Evolutionary conservation across 306 rosid genomes (phyloP), one percentile per base, ranked within the genome.

Genomic region (Quillaja saponaria): DNA sequence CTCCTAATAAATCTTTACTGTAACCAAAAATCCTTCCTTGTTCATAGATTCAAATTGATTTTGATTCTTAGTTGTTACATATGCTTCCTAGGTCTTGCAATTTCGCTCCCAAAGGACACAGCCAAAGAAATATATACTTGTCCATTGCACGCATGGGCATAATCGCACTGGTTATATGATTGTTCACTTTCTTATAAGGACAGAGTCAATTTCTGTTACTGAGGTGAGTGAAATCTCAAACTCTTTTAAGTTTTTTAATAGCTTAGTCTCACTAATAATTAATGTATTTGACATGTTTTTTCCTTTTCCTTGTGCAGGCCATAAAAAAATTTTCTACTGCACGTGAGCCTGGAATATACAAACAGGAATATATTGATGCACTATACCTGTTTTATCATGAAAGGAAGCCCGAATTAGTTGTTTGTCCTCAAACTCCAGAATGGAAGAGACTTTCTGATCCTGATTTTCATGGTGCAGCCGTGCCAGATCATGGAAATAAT

Each of bases 141-240:
- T 89, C 58, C 98, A 92, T 61, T 92, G 98, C 71, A 92, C 98
- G 3, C 96, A 92, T 73, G 96, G 98, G 79, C 88, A 81, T 82
- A 92, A 92, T 80, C 98, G 98, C 48, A 92, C 98, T 61, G 96
- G 98, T 48, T 92, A 84, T 76, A 92, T 92, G 98, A 78, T 92
- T 64, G 72, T 86, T 71, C 86, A 84, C 68, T 88, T 77, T 73
- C 90, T 92, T 49, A 82, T 86, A 84, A 96, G 94, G 25, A 61
- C 87, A 0, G 76, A 53, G 17, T 78, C 80, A 66, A 70, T 82
- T 35, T 79, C 98, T 14, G 96, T 88, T 60, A 74, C 85, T 2
- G 85, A 88, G 96, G 98, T 91, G 61, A 64, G 82, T 61, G 66
- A 69, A 42, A 40, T 44, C 35, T 47, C 31, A 19, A 20, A 49